Conservation (phyloP, 2,329 filamentous ascomycete species). For the Chrysosporium keratinophilum region DNA sequence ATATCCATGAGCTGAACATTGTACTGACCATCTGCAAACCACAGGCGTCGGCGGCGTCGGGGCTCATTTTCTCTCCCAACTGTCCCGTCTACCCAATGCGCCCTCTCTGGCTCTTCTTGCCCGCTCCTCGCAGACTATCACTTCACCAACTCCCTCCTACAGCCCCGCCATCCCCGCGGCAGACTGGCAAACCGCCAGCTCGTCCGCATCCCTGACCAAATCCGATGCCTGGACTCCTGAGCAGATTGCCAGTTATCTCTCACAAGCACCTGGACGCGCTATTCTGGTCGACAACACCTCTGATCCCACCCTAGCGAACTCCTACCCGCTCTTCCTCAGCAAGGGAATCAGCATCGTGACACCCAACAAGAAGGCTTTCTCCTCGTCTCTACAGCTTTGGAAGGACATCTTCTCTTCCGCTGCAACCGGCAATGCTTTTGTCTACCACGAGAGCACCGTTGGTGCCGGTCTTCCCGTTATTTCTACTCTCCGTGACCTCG, state of each 20-base stretch:
- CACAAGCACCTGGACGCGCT: slow-evolving; percentile 63
- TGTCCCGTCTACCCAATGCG: slow-evolving; percentile 57
- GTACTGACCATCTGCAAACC: slow-evolving; percentile 8
- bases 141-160: slow-evolving; percentile 57
- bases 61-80: slow-evolving; percentile 77
- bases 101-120: slow-evolving; percentile 75
- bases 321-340: slow-evolving; percentile 71
- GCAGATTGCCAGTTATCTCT: slow-evolving; percentile 67
- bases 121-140: slow-evolving; percentile 73
- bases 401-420: slow-evolving; percentile 72
- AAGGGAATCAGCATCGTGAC: slow-evolving; percentile 85
- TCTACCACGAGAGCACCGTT: slow-evolving; percentile 93
- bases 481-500: slow-evolving; percentile 85
- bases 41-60: slow-evolving; percentile 86
- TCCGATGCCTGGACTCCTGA: slow-evolving; percentile 47
- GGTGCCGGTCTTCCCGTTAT: slow-evolving; percentile 89
- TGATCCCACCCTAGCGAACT: slow-evolving; percentile 70
- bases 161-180: slow-evolving; percentile 52
- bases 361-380: slow-evolving; percentile 98
- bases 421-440: slow-evolving; percentile 52
- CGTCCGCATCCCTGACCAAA: slow-evolving; percentile 49
- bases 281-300: slow-evolving; percentile 94
- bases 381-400: slow-evolving; percentile 70
- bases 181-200: slow-evolving; percentile 50
- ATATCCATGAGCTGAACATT: neutral